Conservation (phyloP, 1,284 basidiomycete species). For the Ceratobasidium sp. region DNA sequence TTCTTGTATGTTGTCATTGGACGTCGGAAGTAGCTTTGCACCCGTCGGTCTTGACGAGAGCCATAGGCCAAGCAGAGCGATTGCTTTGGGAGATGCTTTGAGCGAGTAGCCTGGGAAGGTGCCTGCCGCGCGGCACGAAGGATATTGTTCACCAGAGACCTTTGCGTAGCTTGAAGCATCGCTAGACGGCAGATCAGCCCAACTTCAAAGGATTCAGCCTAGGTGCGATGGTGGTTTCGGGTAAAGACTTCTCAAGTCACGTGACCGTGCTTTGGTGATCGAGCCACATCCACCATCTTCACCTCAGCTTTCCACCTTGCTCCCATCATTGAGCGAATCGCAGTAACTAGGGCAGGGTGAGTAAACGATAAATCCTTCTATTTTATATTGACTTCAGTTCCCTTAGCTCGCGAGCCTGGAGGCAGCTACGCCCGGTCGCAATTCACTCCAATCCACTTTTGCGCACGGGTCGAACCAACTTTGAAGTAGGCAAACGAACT, state of each 20-base stretch:
- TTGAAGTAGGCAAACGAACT: neutral
- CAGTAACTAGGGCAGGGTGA: neutral
- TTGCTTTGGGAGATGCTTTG: neutral
- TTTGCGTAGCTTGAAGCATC: conserved; percentile 4
- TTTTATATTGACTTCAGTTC: neutral
- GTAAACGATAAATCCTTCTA: neutral
- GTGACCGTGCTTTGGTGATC: conserved; percentile 17
- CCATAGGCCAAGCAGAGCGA: neutral
- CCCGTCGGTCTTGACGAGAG: neutral
- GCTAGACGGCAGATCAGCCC: neutral
- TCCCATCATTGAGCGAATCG: conserved; percentile 26
- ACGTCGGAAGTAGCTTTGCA: neutral
- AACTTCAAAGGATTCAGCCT: neutral
- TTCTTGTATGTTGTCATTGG: conserved; percentile 13
- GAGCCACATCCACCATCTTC: conserved; percentile 5
- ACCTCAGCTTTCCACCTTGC: neutral
- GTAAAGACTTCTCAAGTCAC: neutral
- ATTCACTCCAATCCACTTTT: neutral
- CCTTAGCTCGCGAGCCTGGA: conserved; percentile 33
- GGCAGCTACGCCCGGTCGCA: conserved; percentile 4
- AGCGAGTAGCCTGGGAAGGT: neutral
- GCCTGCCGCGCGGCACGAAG: neutral
- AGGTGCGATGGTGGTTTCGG: neutral
- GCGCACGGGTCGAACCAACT: neutral
- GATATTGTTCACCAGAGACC: neutral